Conservation (phyloP, 495 filamentous ascomycete genomes). For the Aspergillus panamensis region DNA sequence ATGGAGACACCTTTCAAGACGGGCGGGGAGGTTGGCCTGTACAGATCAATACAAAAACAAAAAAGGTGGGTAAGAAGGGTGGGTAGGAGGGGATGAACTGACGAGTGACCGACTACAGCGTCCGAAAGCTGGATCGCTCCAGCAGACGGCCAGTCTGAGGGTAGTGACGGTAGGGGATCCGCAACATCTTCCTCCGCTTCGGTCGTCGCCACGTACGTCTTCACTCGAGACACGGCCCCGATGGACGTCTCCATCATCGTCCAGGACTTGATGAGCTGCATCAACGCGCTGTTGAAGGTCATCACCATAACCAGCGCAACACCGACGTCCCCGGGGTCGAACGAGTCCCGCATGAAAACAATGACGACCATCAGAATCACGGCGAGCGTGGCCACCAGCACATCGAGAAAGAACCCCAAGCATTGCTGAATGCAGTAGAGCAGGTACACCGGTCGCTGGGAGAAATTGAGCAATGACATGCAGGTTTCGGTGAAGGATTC, state of each 20-base stretch:
- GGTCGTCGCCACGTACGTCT: slow-evolving; percentile 33
- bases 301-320: slow-evolving; percentile 60
- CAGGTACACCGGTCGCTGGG: slow-evolving; percentile 53
- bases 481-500: slow-evolving; percentile 22
- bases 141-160: slow-evolving; percentile 23
- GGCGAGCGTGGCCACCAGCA: slow-evolving; percentile 57
- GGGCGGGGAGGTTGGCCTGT: not conserved
- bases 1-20: slow-evolving; percentile 27
- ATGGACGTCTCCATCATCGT: slow-evolving; percentile 51
- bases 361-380: slow-evolving; percentile 47
- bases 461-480: slow-evolving; percentile 58
- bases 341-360: slow-evolving; percentile 28
- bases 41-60: not conserved
- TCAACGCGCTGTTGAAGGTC: slow-evolving; percentile 47
- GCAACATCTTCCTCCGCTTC: slow-evolving; percentile 24
- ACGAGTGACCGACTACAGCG: not conserved
- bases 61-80: not conserved
- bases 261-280: slow-evolving; percentile 40
- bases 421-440: slow-evolving; percentile 65
- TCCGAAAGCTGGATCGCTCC: not conserved
- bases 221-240: slow-evolving; percentile 47
- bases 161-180: not conserved
- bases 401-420: slow-evolving; percentile 61
- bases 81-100: not conserved
- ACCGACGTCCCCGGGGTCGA: slow-evolving; percentile 57